Evolutionary conservation across 768 basidiomycete genomes (phyloP).

Genomic region (Pulveroboletus sp.): DNA sequence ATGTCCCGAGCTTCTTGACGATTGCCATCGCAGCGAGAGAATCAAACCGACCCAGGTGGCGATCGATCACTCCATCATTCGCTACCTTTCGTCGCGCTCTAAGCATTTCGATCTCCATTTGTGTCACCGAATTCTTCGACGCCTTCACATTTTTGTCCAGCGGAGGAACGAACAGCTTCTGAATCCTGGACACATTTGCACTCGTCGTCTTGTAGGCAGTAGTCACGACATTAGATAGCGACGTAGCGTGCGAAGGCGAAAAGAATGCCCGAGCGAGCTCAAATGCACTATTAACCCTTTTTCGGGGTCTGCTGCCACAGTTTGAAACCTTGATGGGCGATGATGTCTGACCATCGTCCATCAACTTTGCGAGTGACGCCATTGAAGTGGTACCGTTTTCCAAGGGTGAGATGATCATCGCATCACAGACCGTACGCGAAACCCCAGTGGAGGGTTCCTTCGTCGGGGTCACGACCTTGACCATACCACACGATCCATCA

Average conservation of each 20-base stretch:
- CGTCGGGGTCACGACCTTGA: no score
- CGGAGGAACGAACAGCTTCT: constrained; percentile 1
- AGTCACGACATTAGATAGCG: background rate
- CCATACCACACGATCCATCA: background rate
- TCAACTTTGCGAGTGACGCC: background rate
- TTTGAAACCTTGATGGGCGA: background rate
- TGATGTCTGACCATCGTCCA: background rate
- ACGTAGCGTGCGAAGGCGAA: background rate
- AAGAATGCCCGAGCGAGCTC: background rate
- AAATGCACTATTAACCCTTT: background rate
- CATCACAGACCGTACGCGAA: background rate
- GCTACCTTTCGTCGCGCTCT: constrained; percentile 3
- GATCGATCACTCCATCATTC: background rate
- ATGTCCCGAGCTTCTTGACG: background rate
- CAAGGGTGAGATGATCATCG: background rate
- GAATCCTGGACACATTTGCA: background rate
- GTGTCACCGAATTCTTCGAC: background rate
- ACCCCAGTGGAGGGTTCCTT: background rate
- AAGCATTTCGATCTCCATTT: constrained; percentile 11
- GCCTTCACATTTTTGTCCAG: background rate
- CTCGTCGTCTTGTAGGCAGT: background rate
- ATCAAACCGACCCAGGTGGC: background rate
- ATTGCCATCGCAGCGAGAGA: constrained; percentile 1
- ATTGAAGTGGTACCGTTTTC: background rate
- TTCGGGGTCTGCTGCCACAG: background rate